A percentile compares a stretch with the other conserved stretches of the same genome.
phyloP scores from a whole-genome alignment of 202 grass and related monocot genomes.

The Brachypodium distachyon region DNA sequence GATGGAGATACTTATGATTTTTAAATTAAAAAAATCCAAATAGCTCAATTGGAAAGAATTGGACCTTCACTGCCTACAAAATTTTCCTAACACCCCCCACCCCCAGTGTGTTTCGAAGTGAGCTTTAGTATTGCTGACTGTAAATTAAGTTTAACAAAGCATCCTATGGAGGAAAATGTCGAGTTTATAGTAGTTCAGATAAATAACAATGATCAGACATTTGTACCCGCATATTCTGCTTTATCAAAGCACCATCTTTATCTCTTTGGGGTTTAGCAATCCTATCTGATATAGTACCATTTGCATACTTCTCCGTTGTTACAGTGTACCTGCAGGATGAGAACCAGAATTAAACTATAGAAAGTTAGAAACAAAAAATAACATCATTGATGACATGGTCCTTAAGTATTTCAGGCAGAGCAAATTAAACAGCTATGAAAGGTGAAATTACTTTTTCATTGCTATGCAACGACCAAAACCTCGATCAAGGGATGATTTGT shows the following conservation, averaged over 20 bases:
- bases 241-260: conserved; percentile 49
- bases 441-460: conserved; percentile 85
- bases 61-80: neutral
- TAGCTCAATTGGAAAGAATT: neutral
- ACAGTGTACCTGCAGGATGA: conserved; percentile 60
- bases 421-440: neutral
- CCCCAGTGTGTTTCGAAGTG: neutral
- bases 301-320: conserved; percentile 43
- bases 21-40: conserved; percentile 1
- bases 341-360: conserved; percentile 15
- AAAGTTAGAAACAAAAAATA: conserved; percentile 17
- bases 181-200: neutral
- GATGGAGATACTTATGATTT: neutral
- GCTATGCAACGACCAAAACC: conserved; percentile 92
- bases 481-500: conserved; percentile 97
- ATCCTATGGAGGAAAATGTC: neutral
- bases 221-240: conserved; percentile 68
- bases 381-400: neutral
- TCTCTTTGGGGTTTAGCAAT: conserved; percentile 61
- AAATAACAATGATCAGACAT: neutral
- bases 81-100: too few species aligned
- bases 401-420: neutral
- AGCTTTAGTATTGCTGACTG: neutral
- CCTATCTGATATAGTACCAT: conserved; percentile 50
- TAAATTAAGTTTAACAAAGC: neutral